Evolutionary conservation across 1,284 basidiomycete species (phyloP), one percentile per base, ranked within the genome.

Genomic region (Somion occarium): DNA sequence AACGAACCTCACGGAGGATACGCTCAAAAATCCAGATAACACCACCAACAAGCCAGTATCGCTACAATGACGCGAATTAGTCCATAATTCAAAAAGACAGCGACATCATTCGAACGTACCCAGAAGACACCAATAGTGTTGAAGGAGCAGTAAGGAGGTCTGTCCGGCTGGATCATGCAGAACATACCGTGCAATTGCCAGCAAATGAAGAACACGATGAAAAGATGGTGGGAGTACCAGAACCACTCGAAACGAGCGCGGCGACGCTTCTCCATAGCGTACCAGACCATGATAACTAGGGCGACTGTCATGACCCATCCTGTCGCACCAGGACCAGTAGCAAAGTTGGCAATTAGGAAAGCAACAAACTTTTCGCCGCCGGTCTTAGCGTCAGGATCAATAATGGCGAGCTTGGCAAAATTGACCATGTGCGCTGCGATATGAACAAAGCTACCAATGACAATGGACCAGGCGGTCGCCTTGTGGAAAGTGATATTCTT

Each of bases 151-250:
- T 79, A 92, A 0, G 90, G 91, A 0, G 87, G 78, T 49, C 87
- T 75, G 68, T 94, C 91, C n/a, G 92, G 91, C 71, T 91, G 72
- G 69, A 92, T 90, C 88, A 91, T 91, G 69, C 91, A 94, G 79
- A 93, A 93, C 88, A 94, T 89, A 50, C 93, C 92, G 64, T 95
- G 93, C 34, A 94, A 73, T 68, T 95, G 92, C 92, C 93, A 95
- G 61, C 76, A 74, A 65, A 91, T 78, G 74, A 96, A 96, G 78
- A 93, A 93, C 56, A 91, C 64, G 61, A 94, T 82, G 73, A 93
- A 93, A 48, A 96, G 75, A 67, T 93, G 91, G 66, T 93, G 90
- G 13, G 82, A 79, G 70, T 93, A 94, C 89, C 91, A 94, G 74
- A 95, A 95, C 61, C 78, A 69, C 70, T 94, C 91, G 63, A 91